Conservation (phyloP, 1,284 basidiomycete genomes). For the Amylostereum areolatum region DNA sequence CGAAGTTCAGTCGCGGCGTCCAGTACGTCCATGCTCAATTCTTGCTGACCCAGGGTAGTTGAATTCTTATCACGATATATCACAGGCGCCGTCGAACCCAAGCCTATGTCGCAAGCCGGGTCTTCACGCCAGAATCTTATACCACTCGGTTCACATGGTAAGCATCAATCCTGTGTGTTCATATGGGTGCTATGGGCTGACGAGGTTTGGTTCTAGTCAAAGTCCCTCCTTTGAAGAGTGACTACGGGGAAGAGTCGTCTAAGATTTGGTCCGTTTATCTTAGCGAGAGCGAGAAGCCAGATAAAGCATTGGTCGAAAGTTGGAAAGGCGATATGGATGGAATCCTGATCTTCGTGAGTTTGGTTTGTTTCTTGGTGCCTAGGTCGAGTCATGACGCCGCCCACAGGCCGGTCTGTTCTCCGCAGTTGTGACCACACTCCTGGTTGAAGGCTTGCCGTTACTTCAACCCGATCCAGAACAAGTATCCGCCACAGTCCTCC, state of each 20-base stretch:
- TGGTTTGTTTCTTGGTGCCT: too few species aligned
- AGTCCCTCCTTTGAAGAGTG: not conserved
- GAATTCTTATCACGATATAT: too few species aligned
- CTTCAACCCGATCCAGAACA: conserved; percentile 9
- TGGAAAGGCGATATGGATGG: conserved; percentile 12
- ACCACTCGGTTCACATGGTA: too few species aligned
- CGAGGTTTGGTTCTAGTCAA: too few species aligned
- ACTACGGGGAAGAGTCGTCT: conserved; percentile 2
- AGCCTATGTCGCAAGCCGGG: too few species aligned
- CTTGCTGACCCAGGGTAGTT: too few species aligned
- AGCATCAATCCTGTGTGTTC: too few species aligned
- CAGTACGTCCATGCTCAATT: too few species aligned
- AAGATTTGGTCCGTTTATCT: conserved; percentile 11
- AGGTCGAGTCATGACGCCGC: not conserved
- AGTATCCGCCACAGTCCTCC: conserved; percentile 6
- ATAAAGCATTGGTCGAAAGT: conserved; percentile 6
- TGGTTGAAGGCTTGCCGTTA: conserved; percentile 8
- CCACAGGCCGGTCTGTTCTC: conserved; percentile 18
- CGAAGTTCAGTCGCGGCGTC: too few species aligned
- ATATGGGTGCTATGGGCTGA: too few species aligned
- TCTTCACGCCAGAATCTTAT: too few species aligned
- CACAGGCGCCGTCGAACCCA: too few species aligned
- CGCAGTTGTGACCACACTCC: conserved; percentile 15
- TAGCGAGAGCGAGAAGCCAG: conserved; percentile 2
- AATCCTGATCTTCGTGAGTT: conserved; percentile 11